Base-by-base conservation (phyloP, 176 grass and related monocot genomes). In the Luzula sylvatica region DNA sequence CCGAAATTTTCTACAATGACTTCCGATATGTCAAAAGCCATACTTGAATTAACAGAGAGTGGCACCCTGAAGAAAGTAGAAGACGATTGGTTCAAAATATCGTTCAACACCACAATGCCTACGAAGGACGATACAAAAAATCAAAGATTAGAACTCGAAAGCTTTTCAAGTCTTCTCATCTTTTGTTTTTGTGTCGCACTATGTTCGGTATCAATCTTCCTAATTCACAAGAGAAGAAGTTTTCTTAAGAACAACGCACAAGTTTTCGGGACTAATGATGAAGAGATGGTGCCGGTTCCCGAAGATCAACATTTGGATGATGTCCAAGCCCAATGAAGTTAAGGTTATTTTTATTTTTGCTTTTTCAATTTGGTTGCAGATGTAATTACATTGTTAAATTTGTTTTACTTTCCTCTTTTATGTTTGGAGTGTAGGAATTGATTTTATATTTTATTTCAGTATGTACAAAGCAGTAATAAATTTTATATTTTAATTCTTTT, bases 41-140 rank as follows among this genome's bases (percentile, higher is more conserved):
- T 73, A 56, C 38, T 73, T 23, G 16, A 73, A 23, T 12, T 73
- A 46, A 12, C 8, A 15, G 70, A 73, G 23, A 23, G 55, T 19
- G 70, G 70, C 8, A 65, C 13, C 4, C 56, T 73, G 24, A 65
- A 39, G 35, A 30, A 65, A 16, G 21, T 73, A 14, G 70, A 65
- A 48, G 64, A 56, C 0, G 65, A 55, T 22, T 65, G 70, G 59
- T 73, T 73, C 32, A 9, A 20, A 23, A 22, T 23, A 14, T 13
- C 61, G 9, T 72, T 23, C 7, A 41, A 53, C 26, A 42, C 28
- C 0, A 40, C 38, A n/a, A 26, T 3, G 2, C 8, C 56, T 15
- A 1, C 30, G 1, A 8, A 23, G 30, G 24, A 7, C 12, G 1
- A 23, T 41, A 8, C 20, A 15, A n/a, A 17, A 7, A 9, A 8